Conservation (phyloP, 192 early-diverging fungal species). For the Rhizophagus clarus region DNA sequence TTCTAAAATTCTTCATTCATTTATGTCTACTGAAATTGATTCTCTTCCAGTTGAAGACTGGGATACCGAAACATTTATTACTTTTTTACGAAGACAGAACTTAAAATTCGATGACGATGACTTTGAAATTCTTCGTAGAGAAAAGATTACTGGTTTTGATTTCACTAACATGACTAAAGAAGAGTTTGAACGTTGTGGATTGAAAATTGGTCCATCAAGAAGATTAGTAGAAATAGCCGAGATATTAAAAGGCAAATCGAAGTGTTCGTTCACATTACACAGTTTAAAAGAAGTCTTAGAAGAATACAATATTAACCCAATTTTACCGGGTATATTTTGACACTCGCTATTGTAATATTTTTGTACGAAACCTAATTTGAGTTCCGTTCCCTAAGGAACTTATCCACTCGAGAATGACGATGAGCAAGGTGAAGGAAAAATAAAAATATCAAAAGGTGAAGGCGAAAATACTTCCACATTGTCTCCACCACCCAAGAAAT, state of each 20-base stretch:
- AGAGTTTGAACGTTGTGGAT: not conserved
- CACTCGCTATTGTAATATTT: not conserved
- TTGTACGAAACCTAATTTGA: not conserved
- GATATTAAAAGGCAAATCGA: not conserved
- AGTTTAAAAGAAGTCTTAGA: conserved; percentile 18
- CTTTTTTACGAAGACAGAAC: conserved; percentile 1
- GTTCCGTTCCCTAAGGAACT: not conserved
- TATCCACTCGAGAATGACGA: not conserved
- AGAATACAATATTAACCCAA: not conserved
- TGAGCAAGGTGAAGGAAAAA: not conserved
- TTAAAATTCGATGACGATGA: conserved; percentile 2
- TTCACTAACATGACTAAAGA: conserved; percentile 7
- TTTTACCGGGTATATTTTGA: not conserved
- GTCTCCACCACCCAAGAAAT: too few species aligned
- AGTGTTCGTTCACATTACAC: conserved; percentile 1
- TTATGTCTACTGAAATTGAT: too few species aligned
- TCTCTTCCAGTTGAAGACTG: not conserved
- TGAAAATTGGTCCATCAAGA: not conserved
- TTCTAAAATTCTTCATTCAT: too few species aligned
- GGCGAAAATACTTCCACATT: too few species aligned
- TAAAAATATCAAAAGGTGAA: too few species aligned
- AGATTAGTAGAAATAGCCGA: not conserved
- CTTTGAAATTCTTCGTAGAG: conserved; percentile 1
- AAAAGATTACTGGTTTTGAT: conserved; percentile 10
- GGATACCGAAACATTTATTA: conserved; percentile 11